Conservation (phyloP, 257 asterid genomes). For the Cynanchum wilfordii region DNA sequence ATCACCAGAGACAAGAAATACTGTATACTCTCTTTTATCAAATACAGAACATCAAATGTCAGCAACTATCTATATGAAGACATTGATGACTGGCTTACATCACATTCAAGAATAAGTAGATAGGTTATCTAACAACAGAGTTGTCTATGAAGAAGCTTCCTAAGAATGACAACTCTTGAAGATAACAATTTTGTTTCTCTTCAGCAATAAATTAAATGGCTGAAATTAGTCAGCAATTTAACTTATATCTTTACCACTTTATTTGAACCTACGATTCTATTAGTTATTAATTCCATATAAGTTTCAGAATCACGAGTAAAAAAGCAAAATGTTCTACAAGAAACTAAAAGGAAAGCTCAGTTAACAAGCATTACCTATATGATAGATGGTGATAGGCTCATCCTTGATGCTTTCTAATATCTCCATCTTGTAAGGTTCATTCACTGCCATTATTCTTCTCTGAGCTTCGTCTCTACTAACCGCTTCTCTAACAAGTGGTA, state of each 20-base stretch:
- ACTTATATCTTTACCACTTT: neutral
- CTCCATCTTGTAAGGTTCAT: constrained; percentile 92
- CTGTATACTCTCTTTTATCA: neutral
- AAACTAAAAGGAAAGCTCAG: neutral
- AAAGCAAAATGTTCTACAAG: neutral
- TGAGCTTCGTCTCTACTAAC: constrained; percentile 86
- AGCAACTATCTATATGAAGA: neutral
- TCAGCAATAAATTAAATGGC: neutral
- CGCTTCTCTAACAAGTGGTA: constrained; percentile 87
- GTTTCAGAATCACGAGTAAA: neutral
- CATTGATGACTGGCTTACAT: neutral
- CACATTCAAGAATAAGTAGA: neutral
- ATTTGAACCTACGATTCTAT: neutral
- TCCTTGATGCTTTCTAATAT: constrained; percentile 78
- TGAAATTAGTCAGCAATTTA: neutral
- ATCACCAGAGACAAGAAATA: neutral
- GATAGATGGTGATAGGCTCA: constrained; percentile 88
- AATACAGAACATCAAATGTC: neutral
- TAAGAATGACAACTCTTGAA: neutral
- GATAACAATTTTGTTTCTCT: neutral
- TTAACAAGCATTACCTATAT: constrained; percentile 53
- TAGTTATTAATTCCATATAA: neutral
- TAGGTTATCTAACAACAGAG: neutral
- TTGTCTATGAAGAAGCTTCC: neutral
- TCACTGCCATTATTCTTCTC: constrained; percentile 60